Evolutionary conservation across 768 basidiomycete genomes (phyloP).

Genomic region (Erythrobasidium yunnanense): DNA sequence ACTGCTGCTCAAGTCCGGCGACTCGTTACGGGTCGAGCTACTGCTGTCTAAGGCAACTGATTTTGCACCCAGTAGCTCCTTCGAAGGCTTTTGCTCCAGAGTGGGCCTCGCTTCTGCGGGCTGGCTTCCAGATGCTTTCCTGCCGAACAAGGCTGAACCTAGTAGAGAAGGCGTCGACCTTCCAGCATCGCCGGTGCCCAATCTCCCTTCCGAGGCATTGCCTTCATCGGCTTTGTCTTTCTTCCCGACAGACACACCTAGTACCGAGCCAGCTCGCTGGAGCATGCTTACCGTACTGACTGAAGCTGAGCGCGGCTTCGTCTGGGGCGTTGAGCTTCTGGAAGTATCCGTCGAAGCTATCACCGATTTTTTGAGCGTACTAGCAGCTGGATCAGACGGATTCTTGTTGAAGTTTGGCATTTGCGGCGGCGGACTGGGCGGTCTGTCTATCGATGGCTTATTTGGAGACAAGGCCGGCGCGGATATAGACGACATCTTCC

Average conservation of each 20-base stretch:
- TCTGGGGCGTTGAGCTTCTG: conserved; percentile 42
- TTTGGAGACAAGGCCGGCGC: neutral
- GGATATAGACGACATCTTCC: conserved; percentile 2
- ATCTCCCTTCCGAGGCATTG: conserved; percentile 51
- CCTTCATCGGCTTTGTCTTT: conserved; percentile 65
- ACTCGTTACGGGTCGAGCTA: no score
- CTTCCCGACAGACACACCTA: conserved; percentile 51
- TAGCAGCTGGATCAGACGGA: neutral
- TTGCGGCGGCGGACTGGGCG: neutral
- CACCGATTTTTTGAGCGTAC: neutral
- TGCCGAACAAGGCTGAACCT: conserved; percentile 24
- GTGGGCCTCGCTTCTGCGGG: neutral
- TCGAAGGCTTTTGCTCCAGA: no score
- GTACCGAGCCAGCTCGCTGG: conserved; percentile 82
- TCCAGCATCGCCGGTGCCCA: conserved; percentile 50
- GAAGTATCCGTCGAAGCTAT: neutral
- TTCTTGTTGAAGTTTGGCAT: neutral
- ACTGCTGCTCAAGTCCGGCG: no score
- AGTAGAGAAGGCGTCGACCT: conserved; percentile 26
- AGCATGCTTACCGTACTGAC: conserved; percentile 94
- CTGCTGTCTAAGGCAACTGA: no score
- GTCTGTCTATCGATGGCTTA: neutral
- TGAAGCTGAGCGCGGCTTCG: conserved; percentile 68
- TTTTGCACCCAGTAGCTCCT: no score
- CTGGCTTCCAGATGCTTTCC: conserved; percentile 1